phyloP scores from a whole-genome alignment of 768 basidiomycete genomes.

The Hemileccinum rubropunctum region DNA sequence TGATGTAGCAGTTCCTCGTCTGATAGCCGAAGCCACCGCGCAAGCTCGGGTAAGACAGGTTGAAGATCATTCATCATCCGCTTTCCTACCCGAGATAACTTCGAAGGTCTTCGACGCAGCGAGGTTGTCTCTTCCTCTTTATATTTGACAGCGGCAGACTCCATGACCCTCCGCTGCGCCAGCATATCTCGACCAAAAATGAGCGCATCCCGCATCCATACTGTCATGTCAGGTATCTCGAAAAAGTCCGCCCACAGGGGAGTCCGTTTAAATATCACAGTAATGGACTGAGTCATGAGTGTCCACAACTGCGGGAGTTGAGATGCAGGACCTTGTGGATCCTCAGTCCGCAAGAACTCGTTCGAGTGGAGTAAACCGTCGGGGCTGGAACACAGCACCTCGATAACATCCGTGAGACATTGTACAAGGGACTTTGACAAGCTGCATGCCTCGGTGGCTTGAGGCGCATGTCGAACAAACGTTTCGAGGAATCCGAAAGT shows the following conservation, averaged over 20 bases:
- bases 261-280: conserved; percentile 83
- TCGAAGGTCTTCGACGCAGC: conserved; percentile 34
- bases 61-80: conserved; percentile 79
- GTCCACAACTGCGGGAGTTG: conserved; percentile 75
- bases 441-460: conserved; percentile 81
- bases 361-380: conserved; percentile 66
- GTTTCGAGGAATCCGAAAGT: conserved; percentile 63
- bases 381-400: conserved; percentile 73
- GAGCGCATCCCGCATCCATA: conserved; percentile 98
- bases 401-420: conserved; percentile 90
- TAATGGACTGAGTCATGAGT: conserved; percentile 74
- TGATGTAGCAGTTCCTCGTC: conserved; percentile 91
- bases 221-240: conserved; percentile 80
- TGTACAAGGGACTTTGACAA: conserved; percentile 89
- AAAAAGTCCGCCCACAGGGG: conserved; percentile 80
- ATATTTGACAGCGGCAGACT: conserved; percentile 46
- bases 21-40: conserved; percentile 88
- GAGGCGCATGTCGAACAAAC: conserved; percentile 60
- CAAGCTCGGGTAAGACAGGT: conserved; percentile 72
- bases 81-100: conserved; percentile 59
- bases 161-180: conserved; percentile 76
- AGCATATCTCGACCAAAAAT: conserved; percentile 89
- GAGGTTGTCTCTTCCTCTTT: conserved; percentile 18
- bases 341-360: conserved; percentile 46
- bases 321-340: conserved; percentile 45